A percentile compares a stretch with the other conserved stretches of the same genome.
Evolutionary conservation across 2,329 filamentous ascomycete genomes (phyloP).

Genomic region (Claviceps lovelessii): DNA sequence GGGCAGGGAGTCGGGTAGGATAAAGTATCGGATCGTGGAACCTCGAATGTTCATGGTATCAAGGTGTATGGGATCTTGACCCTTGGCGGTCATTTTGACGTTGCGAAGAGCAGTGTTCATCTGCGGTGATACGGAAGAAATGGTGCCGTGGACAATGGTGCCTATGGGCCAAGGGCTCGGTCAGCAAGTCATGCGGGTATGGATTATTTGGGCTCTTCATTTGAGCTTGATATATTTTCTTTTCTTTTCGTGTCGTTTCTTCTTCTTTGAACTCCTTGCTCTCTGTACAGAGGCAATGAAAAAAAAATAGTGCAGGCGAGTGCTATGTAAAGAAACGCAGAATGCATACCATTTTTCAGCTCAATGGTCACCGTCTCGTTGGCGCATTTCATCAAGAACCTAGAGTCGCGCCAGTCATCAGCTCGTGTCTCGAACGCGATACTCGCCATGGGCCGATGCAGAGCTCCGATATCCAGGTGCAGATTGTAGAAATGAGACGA

Average conservation of each 20-base stretch:
- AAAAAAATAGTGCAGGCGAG: not conserved
- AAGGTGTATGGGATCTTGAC: constrained; percentile 72
- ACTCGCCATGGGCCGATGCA: not conserved
- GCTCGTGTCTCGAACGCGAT: constrained; percentile 8
- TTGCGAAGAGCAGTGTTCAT: constrained; percentile 96
- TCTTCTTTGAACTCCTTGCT: too few relatives aligned
- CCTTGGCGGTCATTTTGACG: constrained; percentile 89
- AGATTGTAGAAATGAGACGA: not conserved
- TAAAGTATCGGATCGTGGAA: constrained; percentile 90
- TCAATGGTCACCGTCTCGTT: constrained; percentile 98
- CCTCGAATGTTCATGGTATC: constrained; percentile 96
- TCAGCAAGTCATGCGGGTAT: not conserved
- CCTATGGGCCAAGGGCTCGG: constrained; percentile 34
- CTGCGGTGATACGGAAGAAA: constrained; percentile 88
- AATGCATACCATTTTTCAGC: constrained; percentile 73
- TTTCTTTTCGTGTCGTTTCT: too few relatives aligned
- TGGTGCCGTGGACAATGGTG: constrained; percentile 92
- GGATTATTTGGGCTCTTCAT: not conserved
- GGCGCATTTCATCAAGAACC: constrained; percentile 98
- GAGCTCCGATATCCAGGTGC: not conserved
- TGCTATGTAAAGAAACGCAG: not conserved
- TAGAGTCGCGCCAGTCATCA: constrained; percentile 23
- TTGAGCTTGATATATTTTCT: not conserved
- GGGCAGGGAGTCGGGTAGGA: constrained; percentile 87
- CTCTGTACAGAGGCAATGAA: not conserved